Conservation (phyloP, 306 rosid species). For the Pyrus pyrifolia region DNA sequence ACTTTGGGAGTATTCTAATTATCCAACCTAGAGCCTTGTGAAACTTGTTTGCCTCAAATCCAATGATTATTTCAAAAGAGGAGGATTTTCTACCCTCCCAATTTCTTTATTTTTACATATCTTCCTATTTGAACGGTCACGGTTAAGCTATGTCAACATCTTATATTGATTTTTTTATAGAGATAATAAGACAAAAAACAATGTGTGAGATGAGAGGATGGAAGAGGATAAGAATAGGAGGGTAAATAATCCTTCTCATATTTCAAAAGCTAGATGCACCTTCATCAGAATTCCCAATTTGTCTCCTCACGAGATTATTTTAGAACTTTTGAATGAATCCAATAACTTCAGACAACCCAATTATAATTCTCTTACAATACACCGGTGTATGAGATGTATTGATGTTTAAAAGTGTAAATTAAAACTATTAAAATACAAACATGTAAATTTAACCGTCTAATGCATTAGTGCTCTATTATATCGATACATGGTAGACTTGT, state of each 20-base stretch:
- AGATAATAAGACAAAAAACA: too few species aligned
- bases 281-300: not conserved
- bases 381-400: not conserved
- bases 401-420: too few species aligned
- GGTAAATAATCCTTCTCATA: too few species aligned
- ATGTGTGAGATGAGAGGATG: too few species aligned
- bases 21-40: constrained; percentile 13
- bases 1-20: not conserved
- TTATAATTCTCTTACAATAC: not conserved
- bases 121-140: too few species aligned
- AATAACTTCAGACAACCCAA: not conserved
- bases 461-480: not conserved
- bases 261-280: constrained; percentile 1
- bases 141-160: too few species aligned
- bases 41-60: not conserved
- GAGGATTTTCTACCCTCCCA: too few species aligned
- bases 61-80: constrained; percentile 1
- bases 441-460: too few species aligned
- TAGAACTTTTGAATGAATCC: not conserved
- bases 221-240: too few species aligned
- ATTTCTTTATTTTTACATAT: too few species aligned
- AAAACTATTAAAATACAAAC: too few species aligned
- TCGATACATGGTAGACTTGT: not conserved
- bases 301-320: not conserved
- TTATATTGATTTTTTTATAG: too few species aligned